Conservation (phyloP, 768 basidiomycete species). For the Lactarius trivialis region DNA sequence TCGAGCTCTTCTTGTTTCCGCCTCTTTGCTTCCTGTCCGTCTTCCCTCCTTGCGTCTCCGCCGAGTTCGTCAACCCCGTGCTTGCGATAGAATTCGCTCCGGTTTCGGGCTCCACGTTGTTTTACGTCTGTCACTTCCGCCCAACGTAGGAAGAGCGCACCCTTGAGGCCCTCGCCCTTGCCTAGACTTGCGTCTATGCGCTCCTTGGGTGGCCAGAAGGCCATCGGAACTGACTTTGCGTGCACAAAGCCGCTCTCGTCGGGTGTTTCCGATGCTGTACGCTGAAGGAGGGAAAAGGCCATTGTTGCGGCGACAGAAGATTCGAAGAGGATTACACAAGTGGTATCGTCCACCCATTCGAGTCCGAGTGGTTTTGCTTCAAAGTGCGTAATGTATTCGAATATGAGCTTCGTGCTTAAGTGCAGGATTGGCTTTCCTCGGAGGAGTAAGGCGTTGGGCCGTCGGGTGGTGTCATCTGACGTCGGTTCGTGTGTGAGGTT, state of each 20-base stretch:
- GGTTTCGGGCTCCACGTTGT: slow-evolving; percentile 62
- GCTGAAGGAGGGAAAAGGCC: slow-evolving; percentile 44
- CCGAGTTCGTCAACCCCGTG: slow-evolving; percentile 58
- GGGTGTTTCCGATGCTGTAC: slow-evolving; percentile 43
- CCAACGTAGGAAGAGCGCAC: slow-evolving; percentile 68
- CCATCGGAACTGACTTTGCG: slow-evolving; percentile 63
- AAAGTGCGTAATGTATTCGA: slow-evolving; percentile 78
- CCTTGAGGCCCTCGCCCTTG: slow-evolving; percentile 60
- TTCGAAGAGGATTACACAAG: slow-evolving; percentile 72
- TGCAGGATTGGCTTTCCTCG: slow-evolving; percentile 65
- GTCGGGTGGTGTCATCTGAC: slow-evolving; percentile 36
- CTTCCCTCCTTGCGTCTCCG: slow-evolving; percentile 28
- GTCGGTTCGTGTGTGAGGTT: background rate
- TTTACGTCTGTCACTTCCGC: slow-evolving; percentile 67
- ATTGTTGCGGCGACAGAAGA: slow-evolving; percentile 46
- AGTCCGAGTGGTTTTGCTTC: slow-evolving; percentile 66
- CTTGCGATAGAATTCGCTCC: slow-evolving; percentile 74
- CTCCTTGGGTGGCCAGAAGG: slow-evolving; percentile 75
- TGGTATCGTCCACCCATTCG: slow-evolving; percentile 84
- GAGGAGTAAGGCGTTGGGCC: slow-evolving; percentile 67
- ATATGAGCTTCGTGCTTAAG: slow-evolving; percentile 69
- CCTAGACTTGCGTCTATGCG: slow-evolving; percentile 69
- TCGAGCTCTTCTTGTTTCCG: slow-evolving; percentile 43
- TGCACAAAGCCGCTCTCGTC: slow-evolving; percentile 53
- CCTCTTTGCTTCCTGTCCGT: slow-evolving; percentile 27